These are phyloP conservation scores for Fusarium haematococcum DNA, from an alignment of 2,329 filamentous ascomycete genomes.

Conservation along the genomic window DNA sequence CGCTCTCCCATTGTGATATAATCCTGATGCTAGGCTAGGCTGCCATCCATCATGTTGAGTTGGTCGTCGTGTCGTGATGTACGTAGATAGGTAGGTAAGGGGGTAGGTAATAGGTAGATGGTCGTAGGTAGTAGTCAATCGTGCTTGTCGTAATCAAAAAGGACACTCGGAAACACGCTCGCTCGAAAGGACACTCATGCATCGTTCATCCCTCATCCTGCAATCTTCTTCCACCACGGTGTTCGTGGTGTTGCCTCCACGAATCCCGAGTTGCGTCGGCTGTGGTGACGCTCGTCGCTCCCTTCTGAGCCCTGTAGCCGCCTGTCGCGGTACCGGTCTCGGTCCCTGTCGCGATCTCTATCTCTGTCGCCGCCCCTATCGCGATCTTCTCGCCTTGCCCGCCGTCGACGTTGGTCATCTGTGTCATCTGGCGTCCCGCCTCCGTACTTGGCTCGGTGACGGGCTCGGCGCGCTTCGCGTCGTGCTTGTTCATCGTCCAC, in stretches of 20 bases:
- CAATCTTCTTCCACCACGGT: constrained; percentile 71
- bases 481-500: constrained; percentile 62
- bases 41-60: constrained; percentile 11
- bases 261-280: constrained; percentile 55
- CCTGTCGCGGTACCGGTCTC: constrained; percentile 40
- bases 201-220: constrained; percentile 49
- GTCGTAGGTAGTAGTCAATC: constrained; percentile 10
- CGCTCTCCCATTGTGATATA: constrained; percentile 6
- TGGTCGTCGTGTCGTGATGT: constrained; percentile 18
- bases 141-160: constrained; percentile 31
- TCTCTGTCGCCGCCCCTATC: constrained; percentile 31
- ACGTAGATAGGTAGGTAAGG: background rate
- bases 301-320: constrained; percentile 54
- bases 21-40: constrained; percentile 21
- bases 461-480: constrained; percentile 60
- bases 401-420: constrained; percentile 58
- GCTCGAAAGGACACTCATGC: constrained; percentile 40
- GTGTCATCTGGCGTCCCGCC: constrained; percentile 57
- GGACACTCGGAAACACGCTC: constrained; percentile 41
- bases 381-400: constrained; percentile 55
- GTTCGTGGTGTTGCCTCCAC: constrained; percentile 63
- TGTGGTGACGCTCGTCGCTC: constrained; percentile 58
- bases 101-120: background rate
- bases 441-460: constrained; percentile 58
- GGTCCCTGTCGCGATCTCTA: constrained; percentile 4